Conservation (phyloP, 192 early-diverging fungal genomes). For the Podila epicladia region DNA sequence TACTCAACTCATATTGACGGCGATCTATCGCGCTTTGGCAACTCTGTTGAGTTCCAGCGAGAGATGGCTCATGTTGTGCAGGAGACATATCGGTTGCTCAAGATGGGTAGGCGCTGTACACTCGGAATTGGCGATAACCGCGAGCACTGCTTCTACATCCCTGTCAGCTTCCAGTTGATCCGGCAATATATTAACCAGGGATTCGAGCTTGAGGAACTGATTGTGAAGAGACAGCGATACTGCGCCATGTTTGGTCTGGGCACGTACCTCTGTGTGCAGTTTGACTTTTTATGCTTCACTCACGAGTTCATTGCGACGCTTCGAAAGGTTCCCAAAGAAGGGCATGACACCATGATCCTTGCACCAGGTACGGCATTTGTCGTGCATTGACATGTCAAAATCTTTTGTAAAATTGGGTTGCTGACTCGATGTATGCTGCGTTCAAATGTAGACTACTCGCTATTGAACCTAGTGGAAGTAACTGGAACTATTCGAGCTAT, state of each 20-base stretch:
- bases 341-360: constrained; percentile 63
- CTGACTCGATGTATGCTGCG: too few species aligned
- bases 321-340: constrained; percentile 68
- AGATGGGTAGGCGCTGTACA: constrained; percentile 75
- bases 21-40: constrained; percentile 84
- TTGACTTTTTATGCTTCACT: constrained; percentile 93
- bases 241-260: constrained; percentile 89
- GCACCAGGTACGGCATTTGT: constrained; percentile 36
- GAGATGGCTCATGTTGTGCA: constrained; percentile 80
- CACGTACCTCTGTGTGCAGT: constrained; percentile 87
- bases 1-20: constrained; percentile 90
- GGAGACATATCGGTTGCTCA: constrained; percentile 79
- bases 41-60: constrained; percentile 74
- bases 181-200: constrained; percentile 82
- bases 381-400: not conserved
- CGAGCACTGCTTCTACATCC: constrained; percentile 89
- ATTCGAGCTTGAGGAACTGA: constrained; percentile 90
- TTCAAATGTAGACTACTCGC: constrained; percentile 27
- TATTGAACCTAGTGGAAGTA: constrained; percentile 19
- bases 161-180: constrained; percentile 86
- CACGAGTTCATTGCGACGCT: constrained; percentile 93
- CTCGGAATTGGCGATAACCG: constrained; percentile 96
- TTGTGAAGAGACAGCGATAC: constrained; percentile 91
- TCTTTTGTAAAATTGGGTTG: too few species aligned
- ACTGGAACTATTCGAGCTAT: constrained; percentile 60